Percentiles rank a stretch among this genome's conserved stretches.
These are phyloP conservation scores for Reutealis trisperma DNA, from an alignment of 345 rosid species.

Conservation along the genomic window DNA sequence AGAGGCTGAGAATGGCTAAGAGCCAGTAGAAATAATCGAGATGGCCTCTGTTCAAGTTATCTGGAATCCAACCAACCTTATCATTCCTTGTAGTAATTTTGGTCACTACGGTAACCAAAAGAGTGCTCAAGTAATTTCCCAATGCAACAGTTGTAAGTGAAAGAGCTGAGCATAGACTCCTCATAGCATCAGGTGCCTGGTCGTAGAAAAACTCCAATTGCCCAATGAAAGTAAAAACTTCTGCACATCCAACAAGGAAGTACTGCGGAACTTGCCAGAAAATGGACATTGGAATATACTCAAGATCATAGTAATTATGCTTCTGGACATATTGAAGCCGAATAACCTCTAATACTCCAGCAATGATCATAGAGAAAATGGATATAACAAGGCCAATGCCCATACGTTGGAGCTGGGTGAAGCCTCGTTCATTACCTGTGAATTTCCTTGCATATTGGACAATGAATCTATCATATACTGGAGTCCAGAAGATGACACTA, in stretches of 20 bases:
- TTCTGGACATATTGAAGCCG: constrained; percentile 52
- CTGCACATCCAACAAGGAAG: constrained; percentile 81
- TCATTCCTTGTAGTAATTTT: constrained; percentile 53
- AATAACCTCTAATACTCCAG: constrained; percentile 67
- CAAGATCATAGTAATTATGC: constrained; percentile 58
- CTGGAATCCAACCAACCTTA: constrained; percentile 83
- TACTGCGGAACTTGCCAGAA: constrained; percentile 98
- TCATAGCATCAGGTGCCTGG: constrained; percentile 97
- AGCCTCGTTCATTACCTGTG: constrained; percentile 78
- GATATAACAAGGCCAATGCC: constrained; percentile 89
- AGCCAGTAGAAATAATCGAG: constrained; percentile 93
- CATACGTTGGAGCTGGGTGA: constrained; percentile 93
- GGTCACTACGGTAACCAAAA: constrained; percentile 65
- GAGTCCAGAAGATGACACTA: constrained; percentile 90
- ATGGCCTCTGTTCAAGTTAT: constrained; percentile 78
- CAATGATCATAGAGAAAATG: constrained; percentile 65
- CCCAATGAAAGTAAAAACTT: constrained; percentile 82
- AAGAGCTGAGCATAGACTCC: constrained; percentile 85
- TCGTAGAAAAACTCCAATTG: constrained; percentile 90
- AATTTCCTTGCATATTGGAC: constrained; percentile 61
- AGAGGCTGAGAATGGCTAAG: constrained; percentile 58
- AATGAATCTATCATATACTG: constrained; percentile 66
- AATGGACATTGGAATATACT: constrained; percentile 64
- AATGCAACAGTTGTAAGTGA: constrained; percentile 72
- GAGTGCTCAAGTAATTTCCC: constrained; percentile 80